Conservation (phyloP, 1,284 basidiomycete species). For the Austroboletus niveus region DNA sequence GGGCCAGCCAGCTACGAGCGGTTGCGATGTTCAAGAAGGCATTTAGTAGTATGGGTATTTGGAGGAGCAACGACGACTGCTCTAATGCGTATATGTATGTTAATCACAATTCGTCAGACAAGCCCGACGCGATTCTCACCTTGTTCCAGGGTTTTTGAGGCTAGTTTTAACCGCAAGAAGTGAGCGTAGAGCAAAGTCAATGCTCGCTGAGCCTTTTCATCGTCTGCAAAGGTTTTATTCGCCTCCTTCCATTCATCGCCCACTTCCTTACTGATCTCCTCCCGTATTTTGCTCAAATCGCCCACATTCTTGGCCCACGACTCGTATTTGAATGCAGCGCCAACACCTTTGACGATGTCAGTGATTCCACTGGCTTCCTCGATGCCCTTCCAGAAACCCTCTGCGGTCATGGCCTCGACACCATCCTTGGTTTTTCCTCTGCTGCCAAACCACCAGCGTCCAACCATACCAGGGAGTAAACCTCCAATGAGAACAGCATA, state of each 20-base stretch:
- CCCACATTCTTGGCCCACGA: slow-evolving; percentile 33
- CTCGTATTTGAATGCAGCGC: slow-evolving; percentile 74
- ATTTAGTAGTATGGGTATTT: slow-evolving; percentile 73
- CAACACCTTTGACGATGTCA: slow-evolving; percentile 75
- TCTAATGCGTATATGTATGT: slow-evolving; percentile 39
- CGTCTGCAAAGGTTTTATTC: slow-evolving; percentile 37
- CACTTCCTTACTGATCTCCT: slow-evolving; percentile 47
- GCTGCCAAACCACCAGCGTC: slow-evolving; percentile 98
- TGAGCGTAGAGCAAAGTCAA: slow-evolving; percentile 85
- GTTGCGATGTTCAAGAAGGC: slow-evolving; percentile 83
- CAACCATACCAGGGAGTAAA: slow-evolving; percentile 73
- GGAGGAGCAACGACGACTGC: slow-evolving; percentile 66
- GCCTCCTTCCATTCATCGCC: slow-evolving; percentile 55
- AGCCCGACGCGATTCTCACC: slow-evolving; percentile 44
- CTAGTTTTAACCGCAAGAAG: slow-evolving; percentile 72
- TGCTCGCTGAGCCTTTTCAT: slow-evolving; percentile 45
- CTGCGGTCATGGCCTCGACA: slow-evolving; percentile 80
- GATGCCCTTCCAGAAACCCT: slow-evolving; percentile 86
- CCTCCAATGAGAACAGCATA: slow-evolving; percentile 91
- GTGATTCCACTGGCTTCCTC: slow-evolving; percentile 78
- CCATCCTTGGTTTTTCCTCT: slow-evolving; percentile 92
- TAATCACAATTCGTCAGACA: slow-evolving; percentile 4
- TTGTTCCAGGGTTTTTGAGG: slow-evolving; percentile 54
- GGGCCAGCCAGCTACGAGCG: slow-evolving; percentile 89
- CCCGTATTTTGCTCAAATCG: slow-evolving; percentile 60